phyloP scores from a whole-genome alignment of 202 grass and related monocot genomes.

The Cymbopogon flexuosus region DNA sequence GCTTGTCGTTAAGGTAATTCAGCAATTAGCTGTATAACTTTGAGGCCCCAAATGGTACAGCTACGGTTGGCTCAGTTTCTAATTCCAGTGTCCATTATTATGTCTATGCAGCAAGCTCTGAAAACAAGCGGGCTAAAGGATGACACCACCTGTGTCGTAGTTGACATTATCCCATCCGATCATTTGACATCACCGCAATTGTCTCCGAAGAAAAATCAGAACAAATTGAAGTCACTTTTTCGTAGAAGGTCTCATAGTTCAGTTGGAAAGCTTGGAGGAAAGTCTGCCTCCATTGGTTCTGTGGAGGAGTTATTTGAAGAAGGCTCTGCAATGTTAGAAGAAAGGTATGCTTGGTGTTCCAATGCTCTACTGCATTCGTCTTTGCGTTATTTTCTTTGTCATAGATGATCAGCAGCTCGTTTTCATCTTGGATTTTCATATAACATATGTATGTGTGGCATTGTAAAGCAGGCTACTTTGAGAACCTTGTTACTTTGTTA shows the following conservation, averaged over 20 bases:
- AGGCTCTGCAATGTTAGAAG: slow-evolving; percentile 91
- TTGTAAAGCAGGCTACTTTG: neutral
- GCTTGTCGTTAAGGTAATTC: slow-evolving; percentile 84
- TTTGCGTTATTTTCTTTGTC: neutral
- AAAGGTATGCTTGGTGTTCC: slow-evolving; percentile 47
- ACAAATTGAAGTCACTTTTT: slow-evolving; percentile 65
- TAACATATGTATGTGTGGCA: neutral
- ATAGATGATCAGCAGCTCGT: neutral
- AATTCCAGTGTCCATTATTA: neutral
- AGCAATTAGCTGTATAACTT: neutral
- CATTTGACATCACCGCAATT: slow-evolving; percentile 50
- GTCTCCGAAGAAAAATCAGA: slow-evolving; percentile 77
- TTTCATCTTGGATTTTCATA: neutral
- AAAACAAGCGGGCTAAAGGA: slow-evolving; percentile 92
- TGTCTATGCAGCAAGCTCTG: slow-evolving; percentile 65
- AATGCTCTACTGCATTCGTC: neutral
- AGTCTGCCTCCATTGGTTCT: slow-evolving; percentile 61
- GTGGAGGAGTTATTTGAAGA: slow-evolving; percentile 96
- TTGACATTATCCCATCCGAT: slow-evolving; percentile 78
- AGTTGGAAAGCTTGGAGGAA: slow-evolving; percentile 48
- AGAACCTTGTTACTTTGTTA: slow-evolving; percentile 3
- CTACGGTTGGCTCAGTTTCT: neutral
- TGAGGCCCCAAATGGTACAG: neutral
- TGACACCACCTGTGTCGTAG: slow-evolving; percentile 94
- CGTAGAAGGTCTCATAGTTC: slow-evolving; percentile 57